Base-by-base conservation (phyloP, 768 basidiomycete species). In the Crepidotus variabilis region DNA sequence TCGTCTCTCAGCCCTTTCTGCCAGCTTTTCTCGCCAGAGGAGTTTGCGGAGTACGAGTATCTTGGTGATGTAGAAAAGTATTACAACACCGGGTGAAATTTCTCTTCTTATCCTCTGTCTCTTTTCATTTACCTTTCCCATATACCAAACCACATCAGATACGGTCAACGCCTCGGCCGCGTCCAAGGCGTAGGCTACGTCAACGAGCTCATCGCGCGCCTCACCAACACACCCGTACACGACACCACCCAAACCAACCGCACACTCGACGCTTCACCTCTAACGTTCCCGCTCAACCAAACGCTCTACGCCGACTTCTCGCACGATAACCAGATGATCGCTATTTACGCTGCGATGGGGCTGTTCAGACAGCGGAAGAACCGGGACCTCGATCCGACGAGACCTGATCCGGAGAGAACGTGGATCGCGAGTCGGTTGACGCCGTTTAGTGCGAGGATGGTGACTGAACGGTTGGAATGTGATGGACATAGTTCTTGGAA, bases 171-270 rank as follows among this genome's bases (percentile, higher is more conserved):
- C 1, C 74, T 93, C 1, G 91, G 92, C 1, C 85, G 75, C 4
- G 83, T 92, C 6, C 90, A 91, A 66, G 91, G 92, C 32, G 86
- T 94, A 2, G 94, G 93, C 6, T 96, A 90, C 67, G 76, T 90
- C 64, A 94, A 93, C 67, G 93, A 95, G 71, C 80, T 96, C n/a
- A 68, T 95, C 20, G 90, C 91, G 0, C 83, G 94, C 10, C 77
- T 96, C 45, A 90, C 86, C 0, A 76, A 77, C 14, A 69, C 67
- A 14, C 80, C 84, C 1, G 87, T 91, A 24, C 67, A 66, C 39
- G 90, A 92, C 68, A 64, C 78, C 59, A 92, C 90, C 0, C 86
- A 88, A 62, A 90, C 88, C 2, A 94, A 94, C 69, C 70, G 69
- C 9, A 93, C 91, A 0, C 78, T 94, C 24, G 85, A 88, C 65